Evolutionary conservation across 768 basidiomycete genomes (phyloP), one percentile per base, ranked within the genome.

Genomic region (Psilocybe sp.): DNA sequence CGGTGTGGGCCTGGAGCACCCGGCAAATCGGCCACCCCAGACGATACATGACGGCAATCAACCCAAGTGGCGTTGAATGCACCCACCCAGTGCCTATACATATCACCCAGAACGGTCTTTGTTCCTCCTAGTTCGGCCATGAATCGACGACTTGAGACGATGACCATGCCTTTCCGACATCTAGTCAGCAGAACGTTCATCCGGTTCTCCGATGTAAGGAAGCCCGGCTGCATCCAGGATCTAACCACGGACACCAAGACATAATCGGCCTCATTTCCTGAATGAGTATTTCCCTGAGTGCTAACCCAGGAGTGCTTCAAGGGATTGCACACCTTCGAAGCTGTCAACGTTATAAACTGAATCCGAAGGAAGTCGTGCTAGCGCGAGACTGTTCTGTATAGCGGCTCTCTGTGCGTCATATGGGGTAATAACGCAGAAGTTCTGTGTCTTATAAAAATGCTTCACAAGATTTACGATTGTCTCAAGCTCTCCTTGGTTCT

Each of bases 141-240:
- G 55, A 83, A 82, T 1, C 31, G 40, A 7, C 70, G 69, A 52
- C 67, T 72, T 0, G 78, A 69, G 16, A 80, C 73, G 39, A 83
- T 62, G 14, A 79, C 64, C 61, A 80, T 74, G 0, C 77, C 79
- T 37, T 57, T 63, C 44, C 64, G 58, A 57, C 76, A 80, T 16
- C 80, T 65, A 10, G 81, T 73, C 6, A 80, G 67, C 69, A 79
- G 68, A 43, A 82, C 81, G 53, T 82, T 82, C 64, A 77, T 69
- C 33, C 81, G 69, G 14, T 76, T 68, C 19, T 53, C 39, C 1
- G 72, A 72, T 4, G 59, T 57, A 19, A 82, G 63, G 61, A 83
- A 83, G 0, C 81, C 81, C 2, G 72, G 65, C 11, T 47, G 20
- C 4, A 15, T 40, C 3, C 58, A 55, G 0, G 79, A 75, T 19